These are phyloP conservation scores for Colletotrichum cereale DNA, from an alignment of 2,329 filamentous ascomycete genomes.

Conservation along the genomic window DNA sequence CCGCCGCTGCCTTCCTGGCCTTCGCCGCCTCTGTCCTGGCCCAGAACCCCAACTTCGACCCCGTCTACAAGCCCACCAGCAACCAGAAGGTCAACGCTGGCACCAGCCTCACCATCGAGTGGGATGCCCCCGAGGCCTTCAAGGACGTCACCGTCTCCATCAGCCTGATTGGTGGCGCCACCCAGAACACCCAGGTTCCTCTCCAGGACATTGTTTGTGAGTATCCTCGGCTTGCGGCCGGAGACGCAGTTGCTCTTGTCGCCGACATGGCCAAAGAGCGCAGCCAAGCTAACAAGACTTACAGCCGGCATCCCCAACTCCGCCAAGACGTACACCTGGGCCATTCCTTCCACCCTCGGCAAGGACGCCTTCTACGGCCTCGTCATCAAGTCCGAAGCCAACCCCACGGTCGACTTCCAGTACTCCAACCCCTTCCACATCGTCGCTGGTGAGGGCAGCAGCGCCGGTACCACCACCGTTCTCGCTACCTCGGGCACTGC, in stretches of 20 bases:
- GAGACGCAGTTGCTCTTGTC: neutral
- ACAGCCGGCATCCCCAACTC: constrained; percentile 62
- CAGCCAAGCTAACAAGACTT: constrained; percentile 39
- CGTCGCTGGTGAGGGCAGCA: constrained; percentile 46
- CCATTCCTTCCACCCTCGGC: constrained; percentile 60
- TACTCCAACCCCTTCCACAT: constrained; percentile 74
- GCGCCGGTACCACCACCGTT: constrained; percentile 44
- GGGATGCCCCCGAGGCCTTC: constrained; percentile 58
- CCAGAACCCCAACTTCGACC: constrained; percentile 68
- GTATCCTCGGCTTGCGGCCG: constrained; percentile 45
- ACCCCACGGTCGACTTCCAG: constrained; percentile 65
- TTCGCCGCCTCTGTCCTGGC: constrained; percentile 64
- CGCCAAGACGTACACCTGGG: constrained; percentile 62
- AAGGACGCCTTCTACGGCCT: constrained; percentile 67
- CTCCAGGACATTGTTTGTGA: constrained; percentile 63
- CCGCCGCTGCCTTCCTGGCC: constrained; percentile 64
- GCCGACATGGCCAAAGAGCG: neutral
- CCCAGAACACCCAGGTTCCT: constrained; percentile 56
- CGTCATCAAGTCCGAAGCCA: constrained; percentile 62
- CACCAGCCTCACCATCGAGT: constrained; percentile 62
- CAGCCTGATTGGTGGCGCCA: constrained; percentile 65
- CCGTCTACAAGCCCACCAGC: constrained; percentile 61
- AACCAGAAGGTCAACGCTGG: constrained; percentile 62
- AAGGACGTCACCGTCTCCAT: constrained; percentile 62
- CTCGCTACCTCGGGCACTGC: constrained; percentile 45